Evolutionary conservation across 192 early-diverging fungal genomes (phyloP), one percentile per base, ranked within the genome.

Genomic region (Coemansia asiatica): DNA sequence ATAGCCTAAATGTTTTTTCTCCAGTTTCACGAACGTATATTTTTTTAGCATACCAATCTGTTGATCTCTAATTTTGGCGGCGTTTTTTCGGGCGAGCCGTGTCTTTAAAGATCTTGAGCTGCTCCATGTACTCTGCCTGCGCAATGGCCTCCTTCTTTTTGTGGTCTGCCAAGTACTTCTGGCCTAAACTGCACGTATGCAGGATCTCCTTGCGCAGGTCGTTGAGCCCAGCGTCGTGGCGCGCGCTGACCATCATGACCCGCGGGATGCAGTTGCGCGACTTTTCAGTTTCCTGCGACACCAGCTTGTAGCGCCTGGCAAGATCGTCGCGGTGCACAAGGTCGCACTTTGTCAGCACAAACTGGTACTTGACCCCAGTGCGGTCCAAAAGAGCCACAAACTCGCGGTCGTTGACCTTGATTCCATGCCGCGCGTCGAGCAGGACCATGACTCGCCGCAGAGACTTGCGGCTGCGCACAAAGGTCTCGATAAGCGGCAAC

Each of bases 401-500:
- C 55, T 81, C 79, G 21, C 68, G 69, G 58, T 81, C 79, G 67
- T 70, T 70, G 28, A 60, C 57, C 67, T 81, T 81, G 67, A 81
- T 81, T 44, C 90, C 91, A 65, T 91, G 90, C 9, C 91, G 81
- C 38, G 88, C 89, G 70, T 92, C 91, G 38, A 92, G 83, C 65
- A 91, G 84, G n/a, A 92, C 82, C 73, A 84, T 89, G 12, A 92
- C 72, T 23, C 87, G 77, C 61, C 75, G 84, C 21, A 92, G 70
- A 1, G 79, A 71, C 58, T 76, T 79, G 51, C 90, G 85, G 12
- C 79, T 47, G 15, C 74, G 56, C 16, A 91, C 67, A 63, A 90
- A 92, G 19, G 74, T 74, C 65, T 90, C 89, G 49, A 92, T 91
- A 83, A 92, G 46, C 31, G 86, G 72, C 66, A 65, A 64, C 91